Percentiles rank a stretch among this genome's conserved stretches.
Conservation (phyloP, 75 land plant genomes). For the Chamaecyparis obtusa region DNA sequence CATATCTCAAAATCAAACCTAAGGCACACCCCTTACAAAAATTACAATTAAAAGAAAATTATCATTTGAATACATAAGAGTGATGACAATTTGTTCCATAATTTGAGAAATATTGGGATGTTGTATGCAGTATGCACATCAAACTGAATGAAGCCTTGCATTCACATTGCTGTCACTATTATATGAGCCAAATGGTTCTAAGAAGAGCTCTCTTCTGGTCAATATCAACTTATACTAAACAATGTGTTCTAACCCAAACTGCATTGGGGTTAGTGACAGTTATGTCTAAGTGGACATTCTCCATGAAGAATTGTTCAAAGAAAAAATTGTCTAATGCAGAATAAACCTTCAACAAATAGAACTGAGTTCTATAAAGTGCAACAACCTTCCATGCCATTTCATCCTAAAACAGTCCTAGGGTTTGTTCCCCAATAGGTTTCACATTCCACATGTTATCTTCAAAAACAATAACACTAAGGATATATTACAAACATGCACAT, state of each 20-base stretch:
- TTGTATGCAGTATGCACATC: background rate
- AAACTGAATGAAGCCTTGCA: background rate
- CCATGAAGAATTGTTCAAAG: background rate
- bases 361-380: background rate
- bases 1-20: background rate
- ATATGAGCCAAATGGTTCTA: background rate
- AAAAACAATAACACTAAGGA: background rate
- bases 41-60: background rate
- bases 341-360: background rate
- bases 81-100: background rate
- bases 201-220: background rate
- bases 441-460: background rate
- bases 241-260: background rate
- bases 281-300: background rate
- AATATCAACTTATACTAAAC: background rate
- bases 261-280: background rate
- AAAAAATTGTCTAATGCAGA: background rate
- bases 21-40: background rate
- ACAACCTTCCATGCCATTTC: background rate
- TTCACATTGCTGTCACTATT: background rate
- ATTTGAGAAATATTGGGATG: background rate
- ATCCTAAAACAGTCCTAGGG: background rate
- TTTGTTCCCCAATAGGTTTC: conserved; percentile 1
- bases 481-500: background rate
- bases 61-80: background rate